Evolutionary conservation across 352 stramenopile species (phyloP).

Genomic region (Globisporangium iwayamae): DNA sequence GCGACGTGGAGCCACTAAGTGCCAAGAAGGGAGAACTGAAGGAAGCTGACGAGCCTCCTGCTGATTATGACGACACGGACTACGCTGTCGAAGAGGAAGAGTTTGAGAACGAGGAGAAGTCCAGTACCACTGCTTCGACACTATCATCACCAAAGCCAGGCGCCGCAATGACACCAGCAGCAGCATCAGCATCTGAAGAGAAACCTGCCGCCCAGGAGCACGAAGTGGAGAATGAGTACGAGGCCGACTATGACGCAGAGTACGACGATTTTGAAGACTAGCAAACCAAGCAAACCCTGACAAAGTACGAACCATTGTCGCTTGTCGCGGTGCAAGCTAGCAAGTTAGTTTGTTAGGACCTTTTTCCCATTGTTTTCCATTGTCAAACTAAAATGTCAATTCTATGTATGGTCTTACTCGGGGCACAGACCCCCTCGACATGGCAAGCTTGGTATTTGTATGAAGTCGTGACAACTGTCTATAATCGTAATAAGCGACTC

Average conservation of each 20-base stretch:
- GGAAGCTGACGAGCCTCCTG: slow-evolving; percentile 26
- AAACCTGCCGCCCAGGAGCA: background rate
- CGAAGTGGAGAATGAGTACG: slow-evolving; percentile 27
- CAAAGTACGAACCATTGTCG: background rate
- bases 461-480: too few species aligned
- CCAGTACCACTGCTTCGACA: background rate
- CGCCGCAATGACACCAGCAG: background rate
- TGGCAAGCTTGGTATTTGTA: too few species aligned
- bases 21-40: slow-evolving; percentile 8
- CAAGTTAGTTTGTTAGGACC: too few species aligned
- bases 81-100: slow-evolving; percentile 39
- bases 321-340: too few species aligned
- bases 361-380: too few species aligned
- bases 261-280: slow-evolving; percentile 63
- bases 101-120: slow-evolving; percentile 35
- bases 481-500: too few species aligned
- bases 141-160: background rate
- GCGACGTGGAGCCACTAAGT: slow-evolving; percentile 8
- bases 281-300: too few species aligned
- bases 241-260: slow-evolving; percentile 39
- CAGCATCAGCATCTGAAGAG: background rate
- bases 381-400: too few species aligned
- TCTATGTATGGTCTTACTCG: too few species aligned
- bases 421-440: too few species aligned
- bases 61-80: slow-evolving; percentile 27